These are phyloP conservation scores for Trichoderma aggressivum DNA, from an alignment of 2,329 filamentous ascomycete species.

Conservation along the genomic window DNA sequence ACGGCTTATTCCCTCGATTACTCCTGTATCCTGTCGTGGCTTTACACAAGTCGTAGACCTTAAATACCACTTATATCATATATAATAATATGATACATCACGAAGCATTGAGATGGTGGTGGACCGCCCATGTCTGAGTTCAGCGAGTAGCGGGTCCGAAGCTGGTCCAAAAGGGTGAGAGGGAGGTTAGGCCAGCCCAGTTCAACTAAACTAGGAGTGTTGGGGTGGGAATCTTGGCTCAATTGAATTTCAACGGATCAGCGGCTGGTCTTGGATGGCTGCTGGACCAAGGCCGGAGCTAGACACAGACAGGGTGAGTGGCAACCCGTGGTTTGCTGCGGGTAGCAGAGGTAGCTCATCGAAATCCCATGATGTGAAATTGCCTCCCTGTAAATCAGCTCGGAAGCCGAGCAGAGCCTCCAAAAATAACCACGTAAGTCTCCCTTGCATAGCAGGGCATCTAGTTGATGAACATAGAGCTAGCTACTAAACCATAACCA, in stretches of 20 bases:
- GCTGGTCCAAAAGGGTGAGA: background rate
- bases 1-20: background rate
- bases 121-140: background rate
- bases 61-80: background rate
- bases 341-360: background rate
- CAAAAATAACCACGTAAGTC: background rate
- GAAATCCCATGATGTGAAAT: background rate
- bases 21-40: background rate
- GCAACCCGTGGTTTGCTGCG: background rate
- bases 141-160: background rate
- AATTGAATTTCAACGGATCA: constrained; percentile 5
- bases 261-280: background rate
- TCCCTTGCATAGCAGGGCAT: background rate
- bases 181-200: background rate
- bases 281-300: background rate
- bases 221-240: background rate
- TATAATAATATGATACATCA: background rate
- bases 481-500: background rate
- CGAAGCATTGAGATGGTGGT: background rate
- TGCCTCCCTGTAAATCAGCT: background rate
- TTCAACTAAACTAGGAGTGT: background rate
- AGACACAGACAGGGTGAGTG: background rate
- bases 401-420: background rate
- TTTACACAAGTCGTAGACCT: background rate
- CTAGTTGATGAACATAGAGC: background rate